Conservation (phyloP, 495 filamentous ascomycete genomes). For the Durotheca rogersii region DNA sequence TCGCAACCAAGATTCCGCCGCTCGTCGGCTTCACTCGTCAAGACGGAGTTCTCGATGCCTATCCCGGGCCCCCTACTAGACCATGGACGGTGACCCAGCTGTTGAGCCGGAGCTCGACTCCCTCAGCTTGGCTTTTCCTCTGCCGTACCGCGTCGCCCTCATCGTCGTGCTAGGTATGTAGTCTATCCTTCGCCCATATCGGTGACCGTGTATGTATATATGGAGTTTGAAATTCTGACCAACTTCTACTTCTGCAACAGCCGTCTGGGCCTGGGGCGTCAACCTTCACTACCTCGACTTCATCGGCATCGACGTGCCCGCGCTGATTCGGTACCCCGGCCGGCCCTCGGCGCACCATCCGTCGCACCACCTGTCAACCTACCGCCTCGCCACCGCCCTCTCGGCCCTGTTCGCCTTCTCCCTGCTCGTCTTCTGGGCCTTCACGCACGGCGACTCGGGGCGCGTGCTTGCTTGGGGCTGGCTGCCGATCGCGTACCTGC, state of each 20-base stretch:
- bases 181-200: no score
- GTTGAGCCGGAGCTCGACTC: constrained; percentile 79
- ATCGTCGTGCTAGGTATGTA: constrained; percentile 74
- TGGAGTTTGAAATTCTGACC: no score
- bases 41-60: constrained; percentile 16
- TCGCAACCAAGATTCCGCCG: not conserved
- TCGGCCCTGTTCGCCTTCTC: constrained; percentile 68
- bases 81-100: constrained; percentile 78
- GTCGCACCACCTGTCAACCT: constrained; percentile 75
- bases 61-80: constrained; percentile 36
- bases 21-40: not conserved
- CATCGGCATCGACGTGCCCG: constrained; percentile 75
- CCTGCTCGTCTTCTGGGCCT: constrained; percentile 76
- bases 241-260: constrained; percentile 44
- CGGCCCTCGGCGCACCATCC: constrained; percentile 63
- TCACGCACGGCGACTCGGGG: constrained; percentile 66
- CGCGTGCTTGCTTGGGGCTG: constrained; percentile 73
- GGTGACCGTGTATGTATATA: no score
- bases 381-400: constrained; percentile 76
- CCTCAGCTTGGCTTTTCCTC: constrained; percentile 80
- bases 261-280: constrained; percentile 86
- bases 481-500: constrained; percentile 77
- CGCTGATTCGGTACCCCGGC: constrained; percentile 75
- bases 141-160: constrained; percentile 79
- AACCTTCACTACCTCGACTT: constrained; percentile 80